Evolutionary conservation across 2,329 filamentous ascomycete species (phyloP).

Genomic region (Ophiocordyceps unilateralis): DNA sequence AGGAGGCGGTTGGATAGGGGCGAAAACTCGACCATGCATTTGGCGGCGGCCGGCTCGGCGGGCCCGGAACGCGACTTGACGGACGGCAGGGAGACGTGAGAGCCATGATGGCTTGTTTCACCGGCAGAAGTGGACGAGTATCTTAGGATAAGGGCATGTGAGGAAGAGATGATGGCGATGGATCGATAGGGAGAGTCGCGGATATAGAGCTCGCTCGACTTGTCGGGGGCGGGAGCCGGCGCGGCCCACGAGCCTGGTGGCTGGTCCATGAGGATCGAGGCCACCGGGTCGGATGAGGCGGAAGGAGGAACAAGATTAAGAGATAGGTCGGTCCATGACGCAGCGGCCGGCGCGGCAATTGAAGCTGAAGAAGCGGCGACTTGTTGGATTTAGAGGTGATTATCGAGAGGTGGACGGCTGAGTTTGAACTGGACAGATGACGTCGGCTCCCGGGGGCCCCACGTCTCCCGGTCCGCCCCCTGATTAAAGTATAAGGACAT

Average conservation of each 20-base stretch:
- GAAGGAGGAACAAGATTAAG: conserved; percentile 1
- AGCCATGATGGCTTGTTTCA: conserved; percentile 41
- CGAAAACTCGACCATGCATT: conserved; percentile 81
- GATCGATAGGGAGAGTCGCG: conserved; percentile 76
- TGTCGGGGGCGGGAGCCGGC: conserved; percentile 32
- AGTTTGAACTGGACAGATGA: background rate
- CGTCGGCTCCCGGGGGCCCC: background rate
- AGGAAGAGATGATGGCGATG: conserved; percentile 66
- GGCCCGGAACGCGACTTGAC: conserved; percentile 23
- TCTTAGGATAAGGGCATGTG: conserved; percentile 71
- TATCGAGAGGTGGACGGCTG: background rate
- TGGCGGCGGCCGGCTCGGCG: conserved; percentile 29
- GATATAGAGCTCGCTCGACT: conserved; percentile 63
- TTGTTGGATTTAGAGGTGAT: background rate
- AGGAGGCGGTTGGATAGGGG: conserved; percentile 47
- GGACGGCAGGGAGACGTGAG: conserved; percentile 33
- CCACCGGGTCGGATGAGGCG: no score
- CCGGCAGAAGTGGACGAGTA: conserved; percentile 48
- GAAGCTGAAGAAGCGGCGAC: background rate
- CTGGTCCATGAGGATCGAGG: conserved; percentile 26
- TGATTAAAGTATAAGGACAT: background rate
- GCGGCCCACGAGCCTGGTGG: conserved; percentile 25
- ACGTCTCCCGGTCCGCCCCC: background rate
- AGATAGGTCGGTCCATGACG: background rate
- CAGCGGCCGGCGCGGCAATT: conserved; percentile 2